Base-by-base conservation (phyloP, 495 filamentous ascomycete genomes). In the Penicillium paxilli region DNA sequence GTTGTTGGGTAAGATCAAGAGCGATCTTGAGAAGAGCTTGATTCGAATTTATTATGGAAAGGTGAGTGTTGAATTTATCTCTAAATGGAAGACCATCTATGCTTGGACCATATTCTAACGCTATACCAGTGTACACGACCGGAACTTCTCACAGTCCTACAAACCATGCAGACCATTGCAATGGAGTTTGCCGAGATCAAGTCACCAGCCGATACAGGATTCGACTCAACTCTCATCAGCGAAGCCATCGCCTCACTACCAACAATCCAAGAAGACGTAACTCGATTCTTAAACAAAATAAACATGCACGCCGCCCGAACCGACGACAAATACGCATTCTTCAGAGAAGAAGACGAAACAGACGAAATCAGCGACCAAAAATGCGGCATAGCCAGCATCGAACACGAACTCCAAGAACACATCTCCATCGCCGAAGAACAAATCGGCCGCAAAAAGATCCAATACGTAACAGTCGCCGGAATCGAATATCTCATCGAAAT, bases 1-100 rank as follows among this genome's bases (percentile, higher is more conserved):
- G 37, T 66, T 97, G 30, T 77, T 99, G 6, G 68, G 69, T 28
- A 89, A 81, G 48, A 87, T 87, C 57, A 89, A 80, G 60, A 85
- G 80, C 47, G 94, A 99, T 63, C 80, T 99, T 9, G 94, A 99
- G 66, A 89, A 91, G 58, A 91, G 87, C 44, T 72, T 99, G 35
- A 94, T 98, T 63, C 81, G 94, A 17, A 96, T 99, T 35, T 99
- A 97, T 73, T 99, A 99, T 66, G 89, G 90, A 14, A 94, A 92
- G 73, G 80, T 82, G 54, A 17, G 60, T 35, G 16, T 7, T 21
- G 8, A n/a, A 20, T 17, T 30, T 16, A 2, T 37, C n/a, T 17
- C n/a, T 37, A 32, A 32, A 32, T 9, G 30, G 30, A 4, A 16
- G 10, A 8, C 21, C 35, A 23, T 24, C 20, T 4, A 37, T 37